Percentiles rank a stretch among this genome's conserved stretches.
Evolutionary conservation across 2,329 filamentous ascomycete genomes (phyloP).

Genomic region (Trichoderma atrobrunneum): DNA sequence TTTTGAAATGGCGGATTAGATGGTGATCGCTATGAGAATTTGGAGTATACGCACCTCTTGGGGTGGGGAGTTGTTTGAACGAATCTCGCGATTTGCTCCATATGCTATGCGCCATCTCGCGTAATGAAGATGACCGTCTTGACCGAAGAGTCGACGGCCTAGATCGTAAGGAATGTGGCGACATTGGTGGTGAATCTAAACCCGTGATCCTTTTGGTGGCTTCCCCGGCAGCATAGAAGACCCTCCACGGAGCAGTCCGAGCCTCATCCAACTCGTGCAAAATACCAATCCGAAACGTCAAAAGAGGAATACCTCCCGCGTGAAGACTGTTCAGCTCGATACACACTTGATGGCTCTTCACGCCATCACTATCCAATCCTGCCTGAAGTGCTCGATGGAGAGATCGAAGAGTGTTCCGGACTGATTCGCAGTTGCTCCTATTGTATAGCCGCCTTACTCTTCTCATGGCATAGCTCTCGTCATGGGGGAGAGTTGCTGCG

Average conservation of each 20-base stretch:
- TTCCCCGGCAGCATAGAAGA: constrained; percentile 7
- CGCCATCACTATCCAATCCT: neutral
- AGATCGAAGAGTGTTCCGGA: neutral
- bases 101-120: neutral
- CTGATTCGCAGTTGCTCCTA: neutral
- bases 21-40: neutral
- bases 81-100: constrained; percentile 12
- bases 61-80: neutral
- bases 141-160: neutral
- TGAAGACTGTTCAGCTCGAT: constrained; percentile 9
- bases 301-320: neutral
- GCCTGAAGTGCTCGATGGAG: neutral
- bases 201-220: neutral
- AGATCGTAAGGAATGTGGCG: neutral
- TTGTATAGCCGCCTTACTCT: neutral
- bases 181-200: neutral
- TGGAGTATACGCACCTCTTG: neutral
- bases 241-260: neutral
- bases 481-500: neutral
- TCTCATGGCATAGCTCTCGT: neutral
- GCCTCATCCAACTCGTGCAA: neutral
- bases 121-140: neutral
- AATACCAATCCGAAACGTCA: neutral
- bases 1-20: neutral
- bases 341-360: neutral